Percentiles rank a stretch among this genome's conserved stretches.
These are phyloP conservation scores for Sporothrix pallida DNA, from an alignment of 2,329 filamentous ascomycete genomes.

Conservation along the genomic window DNA sequence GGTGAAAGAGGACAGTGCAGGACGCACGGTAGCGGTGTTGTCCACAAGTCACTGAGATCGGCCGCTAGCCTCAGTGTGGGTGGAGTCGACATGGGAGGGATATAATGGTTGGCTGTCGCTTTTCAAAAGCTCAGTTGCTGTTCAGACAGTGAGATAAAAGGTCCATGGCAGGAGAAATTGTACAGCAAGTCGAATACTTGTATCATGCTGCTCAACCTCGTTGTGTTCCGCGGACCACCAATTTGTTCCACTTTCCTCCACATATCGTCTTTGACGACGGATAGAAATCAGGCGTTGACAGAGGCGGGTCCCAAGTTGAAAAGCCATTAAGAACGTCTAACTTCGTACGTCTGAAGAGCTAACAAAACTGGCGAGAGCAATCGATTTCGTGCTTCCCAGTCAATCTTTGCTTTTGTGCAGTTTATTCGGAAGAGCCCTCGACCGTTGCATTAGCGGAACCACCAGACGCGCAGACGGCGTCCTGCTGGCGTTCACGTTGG, in stretches of 20 bases:
- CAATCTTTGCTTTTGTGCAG: background rate
- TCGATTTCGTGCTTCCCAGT: background rate
- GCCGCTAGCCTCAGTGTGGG: constrained; percentile 13
- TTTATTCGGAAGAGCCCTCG: background rate
- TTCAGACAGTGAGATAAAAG: background rate
- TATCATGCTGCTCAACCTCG: background rate
- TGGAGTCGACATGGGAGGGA: background rate
- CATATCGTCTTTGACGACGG: background rate
- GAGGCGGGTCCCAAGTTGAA: background rate
- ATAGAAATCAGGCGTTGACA: constrained; percentile 2
- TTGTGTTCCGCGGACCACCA: background rate
- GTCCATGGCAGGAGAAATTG: background rate
- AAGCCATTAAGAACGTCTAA: background rate
- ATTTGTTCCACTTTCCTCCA: constrained; percentile 18
- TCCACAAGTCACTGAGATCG: constrained; percentile 11
- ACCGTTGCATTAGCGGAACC: background rate
- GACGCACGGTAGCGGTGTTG: constrained; percentile 11
- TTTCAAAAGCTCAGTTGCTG: background rate
- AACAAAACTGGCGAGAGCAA: background rate
- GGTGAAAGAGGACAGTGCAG: constrained; percentile 1
- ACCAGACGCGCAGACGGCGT: background rate
- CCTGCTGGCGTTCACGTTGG: background rate
- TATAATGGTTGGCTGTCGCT: background rate
- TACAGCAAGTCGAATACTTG: background rate
- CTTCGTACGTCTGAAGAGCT: background rate